Evolutionary conservation across 1,139 yeast genomes (phyloP).

Genomic region (Lizanozyma gosingica): DNA sequence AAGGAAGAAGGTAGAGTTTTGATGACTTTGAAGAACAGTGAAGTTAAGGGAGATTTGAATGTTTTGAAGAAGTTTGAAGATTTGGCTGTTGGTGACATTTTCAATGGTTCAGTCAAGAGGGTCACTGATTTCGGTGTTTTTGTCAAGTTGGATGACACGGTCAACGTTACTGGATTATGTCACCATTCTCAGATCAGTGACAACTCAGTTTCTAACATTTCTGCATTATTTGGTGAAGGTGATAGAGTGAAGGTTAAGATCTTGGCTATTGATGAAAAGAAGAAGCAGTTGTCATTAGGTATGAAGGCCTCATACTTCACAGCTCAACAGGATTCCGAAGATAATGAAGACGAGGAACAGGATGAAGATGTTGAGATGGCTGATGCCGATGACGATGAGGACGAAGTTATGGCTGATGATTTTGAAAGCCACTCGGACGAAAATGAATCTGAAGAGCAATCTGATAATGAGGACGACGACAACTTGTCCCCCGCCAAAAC

Average conservation of each 20-base stretch:
- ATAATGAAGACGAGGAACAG: slow-evolving; percentile 23
- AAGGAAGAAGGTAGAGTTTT: slow-evolving; percentile 58
- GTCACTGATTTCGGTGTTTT: slow-evolving; percentile 90
- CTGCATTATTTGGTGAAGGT: slow-evolving; percentile 70
- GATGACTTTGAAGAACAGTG: slow-evolving; percentile 76
- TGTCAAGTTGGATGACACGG: slow-evolving; percentile 67
- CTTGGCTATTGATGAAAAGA: slow-evolving; percentile 50
- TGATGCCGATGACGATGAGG: slow-evolving; percentile 19
- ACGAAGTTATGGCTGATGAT: slow-evolving; percentile 13
- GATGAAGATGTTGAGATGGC: slow-evolving; percentile 18
- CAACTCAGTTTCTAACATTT: slow-evolving; percentile 38
- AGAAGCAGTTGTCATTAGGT: slow-evolving; percentile 76
- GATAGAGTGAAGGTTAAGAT: slow-evolving; percentile 84
- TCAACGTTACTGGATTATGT: slow-evolving; percentile 75
- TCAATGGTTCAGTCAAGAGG: slow-evolving; percentile 71
- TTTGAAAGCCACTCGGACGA: slow-evolving; percentile 17
- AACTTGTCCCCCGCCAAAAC: slow-evolving; percentile 14
- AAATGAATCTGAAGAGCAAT: slow-evolving; percentile 14
- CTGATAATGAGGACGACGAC: slow-evolving; percentile 13
- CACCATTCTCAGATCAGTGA: slow-evolving; percentile 85
- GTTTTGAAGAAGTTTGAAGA: slow-evolving; percentile 54
- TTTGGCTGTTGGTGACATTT: slow-evolving; percentile 57
- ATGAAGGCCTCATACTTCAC: slow-evolving; percentile 89
- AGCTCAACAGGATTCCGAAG: slow-evolving; percentile 25
- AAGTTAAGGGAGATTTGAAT: slow-evolving; percentile 60